These are phyloP conservation scores for Musa balbisiana DNA, from an alignment of 202 grass and related monocot species.

Conservation along the genomic window DNA sequence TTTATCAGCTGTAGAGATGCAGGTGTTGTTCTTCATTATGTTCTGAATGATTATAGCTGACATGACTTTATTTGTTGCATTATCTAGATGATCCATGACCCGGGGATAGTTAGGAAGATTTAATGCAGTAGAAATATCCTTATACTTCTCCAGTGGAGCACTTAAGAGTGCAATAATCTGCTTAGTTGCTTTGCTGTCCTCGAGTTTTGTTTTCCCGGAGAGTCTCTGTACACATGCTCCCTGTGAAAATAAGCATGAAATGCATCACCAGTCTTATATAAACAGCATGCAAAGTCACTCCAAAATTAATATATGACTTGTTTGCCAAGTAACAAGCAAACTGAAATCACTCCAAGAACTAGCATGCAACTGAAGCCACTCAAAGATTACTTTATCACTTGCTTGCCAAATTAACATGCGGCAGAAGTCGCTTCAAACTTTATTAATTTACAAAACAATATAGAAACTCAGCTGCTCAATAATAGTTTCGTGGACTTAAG, in stretches of 20 bases:
- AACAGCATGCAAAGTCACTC: neutral
- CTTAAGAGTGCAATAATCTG: constrained; percentile 98
- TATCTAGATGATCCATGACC: constrained; percentile 98
- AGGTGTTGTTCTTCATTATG: constrained; percentile 98
- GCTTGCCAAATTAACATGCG: neutral
- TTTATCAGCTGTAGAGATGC: constrained; percentile 90
- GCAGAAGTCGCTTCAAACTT: neutral
- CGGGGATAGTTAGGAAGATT: constrained; percentile 95
- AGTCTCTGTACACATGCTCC: constrained; percentile 95
- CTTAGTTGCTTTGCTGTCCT: constrained; percentile 93
- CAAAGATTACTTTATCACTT: constrained; percentile 1
- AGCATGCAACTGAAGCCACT: neutral
- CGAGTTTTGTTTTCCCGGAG: constrained; percentile 80
- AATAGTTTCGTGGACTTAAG: too few relatives aligned
- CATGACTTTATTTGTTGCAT: constrained; percentile 96
- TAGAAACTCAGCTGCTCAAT: neutral
- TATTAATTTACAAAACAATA: neutral
- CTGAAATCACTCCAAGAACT: neutral
- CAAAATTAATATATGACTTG: neutral
- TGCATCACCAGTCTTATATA: constrained; percentile 8
- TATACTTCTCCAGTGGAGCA: constrained; percentile 96
- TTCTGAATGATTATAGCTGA: constrained; percentile 92
- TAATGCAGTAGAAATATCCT: constrained; percentile 91
- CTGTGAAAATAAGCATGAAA: constrained; percentile 43
- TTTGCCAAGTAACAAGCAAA: neutral